phyloP scores from a whole-genome alignment of 805 yeast species.

The Zygotorulaspora sp. region DNA sequence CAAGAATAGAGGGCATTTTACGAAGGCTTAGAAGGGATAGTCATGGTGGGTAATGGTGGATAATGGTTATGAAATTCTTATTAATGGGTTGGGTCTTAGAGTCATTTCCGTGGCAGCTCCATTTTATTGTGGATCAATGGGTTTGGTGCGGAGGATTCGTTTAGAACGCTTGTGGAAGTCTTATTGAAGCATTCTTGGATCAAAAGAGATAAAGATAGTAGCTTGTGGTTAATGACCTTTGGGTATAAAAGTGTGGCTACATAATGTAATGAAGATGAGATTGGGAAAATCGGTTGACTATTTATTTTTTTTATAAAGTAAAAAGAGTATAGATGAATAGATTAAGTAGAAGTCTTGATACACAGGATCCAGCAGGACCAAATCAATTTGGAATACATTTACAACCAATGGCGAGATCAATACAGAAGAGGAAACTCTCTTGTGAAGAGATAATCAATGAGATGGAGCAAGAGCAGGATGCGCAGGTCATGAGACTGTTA shows the following conservation, averaged over 20 bases:
- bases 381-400: conserved; percentile 10
- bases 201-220: neutral
- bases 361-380: conserved; percentile 3
- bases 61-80: too few species aligned
- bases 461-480: conserved; percentile 64
- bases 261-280: too few species aligned
- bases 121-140: neutral
- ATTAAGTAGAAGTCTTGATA: neutral
- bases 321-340: too few species aligned
- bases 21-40: too few species aligned
- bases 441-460: conserved; percentile 49
- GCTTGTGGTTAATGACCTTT: neutral
- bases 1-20: too few species aligned
- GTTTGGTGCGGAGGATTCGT: neutral
- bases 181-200: neutral
- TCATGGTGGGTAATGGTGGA: too few species aligned
- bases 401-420: conserved; percentile 10
- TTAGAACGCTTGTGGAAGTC: neutral
- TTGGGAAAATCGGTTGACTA: too few species aligned
- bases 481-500: conserved; percentile 51
- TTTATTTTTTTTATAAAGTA: too few species aligned
- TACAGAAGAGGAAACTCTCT: conserved; percentile 21
- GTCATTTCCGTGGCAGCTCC: neutral
- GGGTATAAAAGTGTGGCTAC: neutral
- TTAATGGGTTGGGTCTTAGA: too few species aligned